Evolutionary conservation across 768 basidiomycete genomes (phyloP).

Genomic region (Lactarius sanguifluus): DNA sequence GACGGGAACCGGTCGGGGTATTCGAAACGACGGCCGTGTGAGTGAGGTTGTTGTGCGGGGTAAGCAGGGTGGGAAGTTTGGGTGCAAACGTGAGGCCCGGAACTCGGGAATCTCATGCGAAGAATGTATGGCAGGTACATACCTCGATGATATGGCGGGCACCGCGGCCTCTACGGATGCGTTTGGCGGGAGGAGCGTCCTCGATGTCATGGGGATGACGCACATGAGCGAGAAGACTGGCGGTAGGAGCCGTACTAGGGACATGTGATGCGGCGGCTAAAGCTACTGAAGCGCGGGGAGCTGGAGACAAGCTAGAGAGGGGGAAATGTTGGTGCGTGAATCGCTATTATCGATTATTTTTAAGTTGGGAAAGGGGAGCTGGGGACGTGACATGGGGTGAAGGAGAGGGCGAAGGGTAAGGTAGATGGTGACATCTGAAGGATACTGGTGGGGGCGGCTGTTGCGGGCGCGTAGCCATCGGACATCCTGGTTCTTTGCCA

Average conservation of each 20-base stretch:
- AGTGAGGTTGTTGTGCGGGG: constrained; percentile 28
- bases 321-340: constrained; percentile 16
- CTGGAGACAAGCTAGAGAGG: constrained; percentile 8
- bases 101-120: constrained; percentile 17
- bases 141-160: constrained; percentile 37
- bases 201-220: constrained; percentile 49
- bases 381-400: constrained; percentile 26
- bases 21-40: constrained; percentile 30
- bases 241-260: constrained; percentile 42
- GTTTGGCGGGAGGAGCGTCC: constrained; percentile 52
- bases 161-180: constrained; percentile 41
- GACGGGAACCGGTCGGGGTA: constrained; percentile 29
- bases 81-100: constrained; percentile 30
- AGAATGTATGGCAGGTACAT: constrained; percentile 24
- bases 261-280: constrained; percentile 31
- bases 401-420: constrained; percentile 24
- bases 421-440: constrained; percentile 21
- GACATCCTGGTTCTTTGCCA: too few relatives aligned
- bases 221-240: constrained; percentile 39
- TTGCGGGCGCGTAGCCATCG: too few relatives aligned
- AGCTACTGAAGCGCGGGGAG: constrained; percentile 6
- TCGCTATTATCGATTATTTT: constrained; percentile 11
- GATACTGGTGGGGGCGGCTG: not conserved
- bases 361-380: constrained; percentile 25
- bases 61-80: constrained; percentile 32